Evolutionary conservation across 2,329 filamentous ascomycete genomes (phyloP).

Genomic region (Trichoderma sp.): DNA sequence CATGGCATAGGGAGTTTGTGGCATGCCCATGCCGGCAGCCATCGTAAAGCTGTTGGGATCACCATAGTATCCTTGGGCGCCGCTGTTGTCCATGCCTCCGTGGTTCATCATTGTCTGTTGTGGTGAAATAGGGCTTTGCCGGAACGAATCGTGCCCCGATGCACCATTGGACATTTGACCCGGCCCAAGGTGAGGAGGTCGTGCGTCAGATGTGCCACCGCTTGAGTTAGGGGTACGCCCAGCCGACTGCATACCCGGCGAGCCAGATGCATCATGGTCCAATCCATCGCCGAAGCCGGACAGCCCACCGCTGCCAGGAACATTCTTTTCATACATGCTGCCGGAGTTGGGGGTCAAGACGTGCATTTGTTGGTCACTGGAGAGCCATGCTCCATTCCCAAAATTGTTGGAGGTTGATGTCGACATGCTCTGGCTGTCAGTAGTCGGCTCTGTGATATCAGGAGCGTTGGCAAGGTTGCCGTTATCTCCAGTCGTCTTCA

Average conservation of each 20-base stretch:
- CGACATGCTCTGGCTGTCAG: slow-evolving; percentile 33
- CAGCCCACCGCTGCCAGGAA: slow-evolving; percentile 36
- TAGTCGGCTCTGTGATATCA: slow-evolving; percentile 46
- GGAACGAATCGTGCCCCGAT: slow-evolving; percentile 53
- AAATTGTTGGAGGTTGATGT: slow-evolving; percentile 36
- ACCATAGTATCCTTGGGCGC: slow-evolving; percentile 43
- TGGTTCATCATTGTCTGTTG: slow-evolving; percentile 47
- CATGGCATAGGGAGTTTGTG: slow-evolving; percentile 46
- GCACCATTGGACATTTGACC: slow-evolving; percentile 40
- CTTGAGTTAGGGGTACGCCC: slow-evolving; percentile 65
- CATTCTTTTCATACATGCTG: slow-evolving; percentile 42
- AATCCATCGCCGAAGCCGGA: slow-evolving; percentile 49
- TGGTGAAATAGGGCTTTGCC: slow-evolving; percentile 55
- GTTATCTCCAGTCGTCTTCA: slow-evolving; percentile 47
- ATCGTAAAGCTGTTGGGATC: slow-evolving; percentile 46
- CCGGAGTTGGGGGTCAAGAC: slow-evolving; percentile 43
- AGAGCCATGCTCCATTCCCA: slow-evolving; percentile 44
- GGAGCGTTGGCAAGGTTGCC: slow-evolving; percentile 46
- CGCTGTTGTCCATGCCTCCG: slow-evolving; percentile 44
- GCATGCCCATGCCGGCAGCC: slow-evolving; percentile 33
- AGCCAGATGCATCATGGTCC: slow-evolving; percentile 52
- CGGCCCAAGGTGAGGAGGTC: slow-evolving; percentile 36
- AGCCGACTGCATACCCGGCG: slow-evolving; percentile 56
- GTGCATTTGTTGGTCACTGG: slow-evolving; percentile 46
- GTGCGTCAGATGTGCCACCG: slow-evolving; percentile 39